Evolutionary conservation across 2,329 filamentous ascomycete genomes (phyloP).

Genomic region (Epichloe hybrida): DNA sequence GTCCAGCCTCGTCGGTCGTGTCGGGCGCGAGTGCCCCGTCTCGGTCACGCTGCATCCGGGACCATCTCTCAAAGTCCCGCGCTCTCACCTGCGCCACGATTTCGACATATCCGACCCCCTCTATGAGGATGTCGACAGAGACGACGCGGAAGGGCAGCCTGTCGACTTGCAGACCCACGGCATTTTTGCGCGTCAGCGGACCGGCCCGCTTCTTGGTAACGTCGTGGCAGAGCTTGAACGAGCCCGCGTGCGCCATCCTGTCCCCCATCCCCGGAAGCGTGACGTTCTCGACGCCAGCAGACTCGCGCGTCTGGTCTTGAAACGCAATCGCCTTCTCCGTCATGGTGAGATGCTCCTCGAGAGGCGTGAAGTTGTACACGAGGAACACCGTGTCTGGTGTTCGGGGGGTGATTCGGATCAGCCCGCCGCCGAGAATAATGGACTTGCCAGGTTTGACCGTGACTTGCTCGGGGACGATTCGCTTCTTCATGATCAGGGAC

Average conservation of each 20-base stretch:
- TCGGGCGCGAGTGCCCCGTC: constrained; percentile 11
- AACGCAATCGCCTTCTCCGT: constrained; percentile 69
- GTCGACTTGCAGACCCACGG: constrained; percentile 49
- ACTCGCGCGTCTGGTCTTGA: constrained; percentile 48
- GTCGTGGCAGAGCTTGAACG: constrained; percentile 63
- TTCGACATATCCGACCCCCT: constrained; percentile 90
- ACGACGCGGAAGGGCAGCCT: constrained; percentile 68
- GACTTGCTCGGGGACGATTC: constrained; percentile 59
- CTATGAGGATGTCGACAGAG: constrained; percentile 72
- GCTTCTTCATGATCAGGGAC: constrained; percentile 64
- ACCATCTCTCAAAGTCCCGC: constrained; percentile 22
- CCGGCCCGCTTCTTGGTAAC: constrained; percentile 71
- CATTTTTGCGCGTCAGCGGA: constrained; percentile 51
- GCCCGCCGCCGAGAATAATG: constrained; percentile 62
- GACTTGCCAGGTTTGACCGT: constrained; percentile 65
- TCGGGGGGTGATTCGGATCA: constrained; percentile 75
- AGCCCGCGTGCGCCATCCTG: constrained; percentile 56
- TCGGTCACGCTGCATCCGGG: constrained; percentile 7
- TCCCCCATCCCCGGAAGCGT: constrained; percentile 41
- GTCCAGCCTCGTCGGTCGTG: constrained; percentile 4
- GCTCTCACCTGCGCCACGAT: constrained; percentile 67
- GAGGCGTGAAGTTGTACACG: constrained; percentile 74
- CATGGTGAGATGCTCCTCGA: constrained; percentile 61
- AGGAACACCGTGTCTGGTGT: constrained; percentile 50
- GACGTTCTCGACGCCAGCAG: constrained; percentile 48